A percentile compares a stretch with the other conserved stretches of the same genome.
Conservation (phyloP, 192 early-diverging fungal genomes). For the Glomus cerebriforme region DNA sequence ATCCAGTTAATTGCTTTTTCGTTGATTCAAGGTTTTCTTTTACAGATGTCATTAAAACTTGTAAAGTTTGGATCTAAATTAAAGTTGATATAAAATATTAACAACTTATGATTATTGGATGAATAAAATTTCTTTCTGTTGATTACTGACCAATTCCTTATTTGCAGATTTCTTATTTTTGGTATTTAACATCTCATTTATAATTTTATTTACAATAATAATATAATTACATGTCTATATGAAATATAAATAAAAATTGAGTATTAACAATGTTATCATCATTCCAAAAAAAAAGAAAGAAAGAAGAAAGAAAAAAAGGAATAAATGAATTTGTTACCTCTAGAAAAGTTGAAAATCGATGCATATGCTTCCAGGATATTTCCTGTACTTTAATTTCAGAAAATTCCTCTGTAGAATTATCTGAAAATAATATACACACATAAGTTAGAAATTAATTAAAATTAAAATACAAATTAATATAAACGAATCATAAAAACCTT, state of each 20-base stretch:
- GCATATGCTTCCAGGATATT: slow-evolving; percentile 11
- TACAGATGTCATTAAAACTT: neutral
- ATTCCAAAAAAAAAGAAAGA: neutral
- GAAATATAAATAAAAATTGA: neutral
- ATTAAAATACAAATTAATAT: neutral
- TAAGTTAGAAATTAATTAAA: neutral
- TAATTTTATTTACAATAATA: neutral
- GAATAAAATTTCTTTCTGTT: neutral
- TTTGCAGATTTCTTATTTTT: slow-evolving; percentile 16
- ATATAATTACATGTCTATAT: slow-evolving; percentile 14
- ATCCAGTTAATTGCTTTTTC: neutral
- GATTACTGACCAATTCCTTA: slow-evolving; percentile 19
- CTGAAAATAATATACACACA: neutral
- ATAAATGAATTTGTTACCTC: slow-evolving; percentile 2
- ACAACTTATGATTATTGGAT: neutral
- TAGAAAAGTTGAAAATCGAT: slow-evolving; percentile 7
- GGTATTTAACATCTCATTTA: neutral
- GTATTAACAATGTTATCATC: neutral
- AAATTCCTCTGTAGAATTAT: neutral
- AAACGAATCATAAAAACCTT: neutral
- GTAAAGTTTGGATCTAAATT: neutral
- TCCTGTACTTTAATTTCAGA: neutral
- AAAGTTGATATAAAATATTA: neutral
- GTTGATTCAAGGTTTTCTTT: neutral
- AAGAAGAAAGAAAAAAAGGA: neutral